These are phyloP conservation scores for Claviceps spartinae DNA, from an alignment of 2,329 filamentous ascomycete genomes.

Conservation along the genomic window DNA sequence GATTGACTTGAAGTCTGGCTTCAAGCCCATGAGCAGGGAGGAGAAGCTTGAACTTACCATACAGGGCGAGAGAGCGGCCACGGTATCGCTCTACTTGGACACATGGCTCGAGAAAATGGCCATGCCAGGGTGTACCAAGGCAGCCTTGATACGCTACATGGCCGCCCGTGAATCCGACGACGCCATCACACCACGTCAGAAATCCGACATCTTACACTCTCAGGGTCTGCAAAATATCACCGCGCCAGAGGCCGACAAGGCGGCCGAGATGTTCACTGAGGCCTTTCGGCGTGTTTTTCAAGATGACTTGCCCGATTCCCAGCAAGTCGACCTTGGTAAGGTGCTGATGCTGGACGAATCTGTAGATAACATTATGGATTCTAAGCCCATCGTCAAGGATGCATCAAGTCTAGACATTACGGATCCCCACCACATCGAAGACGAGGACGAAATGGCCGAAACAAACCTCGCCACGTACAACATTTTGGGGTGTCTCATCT, in stretches of 20 bases:
- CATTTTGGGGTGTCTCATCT: conserved; percentile 43
- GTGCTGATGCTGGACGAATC: conserved; percentile 40
- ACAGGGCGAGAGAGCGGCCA: conserved; percentile 37
- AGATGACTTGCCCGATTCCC: conserved; percentile 17
- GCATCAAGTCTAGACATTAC: conserved; percentile 20
- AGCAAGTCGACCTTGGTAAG: conserved; percentile 34
- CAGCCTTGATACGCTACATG: conserved; percentile 40
- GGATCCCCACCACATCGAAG: conserved; percentile 20
- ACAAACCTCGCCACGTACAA: conserved; percentile 39
- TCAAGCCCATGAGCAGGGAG: conserved; percentile 37
- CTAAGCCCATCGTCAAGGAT: conserved; percentile 39
- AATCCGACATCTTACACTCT: conserved; percentile 35
- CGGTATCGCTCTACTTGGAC: conserved; percentile 39
- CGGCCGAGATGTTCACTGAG: conserved; percentile 38
- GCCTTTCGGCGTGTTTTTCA: conserved; percentile 44
- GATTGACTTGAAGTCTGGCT: conserved; percentile 44
- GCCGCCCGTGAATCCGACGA: conserved; percentile 32
- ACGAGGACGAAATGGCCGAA: conserved; percentile 28
- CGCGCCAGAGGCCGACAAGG: conserved; percentile 27
- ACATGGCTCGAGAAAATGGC: conserved; percentile 36
- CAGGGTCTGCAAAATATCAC: conserved; percentile 23
- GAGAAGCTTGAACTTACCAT: conserved; percentile 36
- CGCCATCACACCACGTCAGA: conserved; percentile 40
- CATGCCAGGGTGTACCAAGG: conserved; percentile 38
- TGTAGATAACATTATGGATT: conserved; percentile 39